A percentile compares a stretch with the other conserved stretches of the same genome.
Conservation (phyloP, 768 basidiomycete genomes). For the Rhizopogon vinicolor region DNA sequence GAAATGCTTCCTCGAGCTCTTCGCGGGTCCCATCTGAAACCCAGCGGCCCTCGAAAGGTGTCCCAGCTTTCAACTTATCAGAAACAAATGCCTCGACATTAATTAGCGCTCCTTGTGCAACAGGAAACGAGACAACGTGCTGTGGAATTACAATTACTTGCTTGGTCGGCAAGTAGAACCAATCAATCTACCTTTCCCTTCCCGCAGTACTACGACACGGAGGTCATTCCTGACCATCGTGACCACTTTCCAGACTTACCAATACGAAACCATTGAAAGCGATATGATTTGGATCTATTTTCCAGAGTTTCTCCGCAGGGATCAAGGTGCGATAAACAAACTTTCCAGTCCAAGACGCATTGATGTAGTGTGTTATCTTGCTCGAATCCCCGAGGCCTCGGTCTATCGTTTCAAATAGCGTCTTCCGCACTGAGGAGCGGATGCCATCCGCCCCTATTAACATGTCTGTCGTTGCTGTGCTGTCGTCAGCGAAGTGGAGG, state of each 20-base stretch:
- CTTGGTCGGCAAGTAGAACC: not conserved
- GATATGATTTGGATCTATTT: conserved; percentile 17
- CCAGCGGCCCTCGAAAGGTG: conserved; percentile 27
- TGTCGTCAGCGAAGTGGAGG: conserved; percentile 16
- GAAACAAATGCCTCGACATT: conserved; percentile 30
- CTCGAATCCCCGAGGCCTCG: not conserved
- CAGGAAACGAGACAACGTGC: conserved; percentile 37
- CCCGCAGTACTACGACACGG: conserved; percentile 8
- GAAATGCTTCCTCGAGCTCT: conserved; percentile 26
- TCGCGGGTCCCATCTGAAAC: conserved; percentile 24
- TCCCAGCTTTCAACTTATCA: conserved; percentile 25
- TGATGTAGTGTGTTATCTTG: conserved; percentile 6
- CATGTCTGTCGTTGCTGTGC: conserved; percentile 33
- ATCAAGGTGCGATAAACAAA: conserved; percentile 36
- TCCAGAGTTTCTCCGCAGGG: conserved; percentile 25
- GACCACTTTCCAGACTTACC: conserved; percentile 15
- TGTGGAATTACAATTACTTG: conserved; percentile 10
- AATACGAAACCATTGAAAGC: conserved; percentile 12
- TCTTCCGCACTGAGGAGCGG: conserved; percentile 21
- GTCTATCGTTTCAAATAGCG: conserved; percentile 15
- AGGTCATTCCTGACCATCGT: conserved; percentile 11
- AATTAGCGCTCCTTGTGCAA: conserved; percentile 30
- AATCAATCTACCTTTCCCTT: conserved; percentile 4
- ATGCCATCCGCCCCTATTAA: conserved; percentile 46
- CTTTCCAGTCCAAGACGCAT: conserved; percentile 38